These are phyloP conservation scores for Nitzschia putrida DNA, from an alignment of 108 stramenopile genomes.

Conservation along the genomic window DNA sequence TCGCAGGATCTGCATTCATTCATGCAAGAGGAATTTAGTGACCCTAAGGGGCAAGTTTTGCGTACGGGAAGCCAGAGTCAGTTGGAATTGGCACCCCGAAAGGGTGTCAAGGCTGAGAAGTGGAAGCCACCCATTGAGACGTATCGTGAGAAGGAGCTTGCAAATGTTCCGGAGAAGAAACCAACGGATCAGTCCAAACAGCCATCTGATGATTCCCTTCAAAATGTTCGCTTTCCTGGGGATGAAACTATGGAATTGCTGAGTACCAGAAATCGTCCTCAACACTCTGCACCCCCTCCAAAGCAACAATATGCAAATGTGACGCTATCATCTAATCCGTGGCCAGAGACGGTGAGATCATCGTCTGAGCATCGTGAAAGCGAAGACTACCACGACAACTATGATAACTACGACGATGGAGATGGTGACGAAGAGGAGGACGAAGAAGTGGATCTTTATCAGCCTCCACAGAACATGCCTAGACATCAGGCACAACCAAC, in stretches of 20 bases:
- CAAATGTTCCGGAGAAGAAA: background rate
- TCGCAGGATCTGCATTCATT: constrained; percentile 15
- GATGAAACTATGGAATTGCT: background rate
- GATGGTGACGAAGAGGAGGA: background rate
- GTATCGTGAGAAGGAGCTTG: background rate
- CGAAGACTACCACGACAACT: background rate
- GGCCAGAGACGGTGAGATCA: background rate
- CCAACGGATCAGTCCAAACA: background rate
- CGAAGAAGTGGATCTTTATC: background rate
- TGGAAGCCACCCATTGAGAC: too few species aligned
- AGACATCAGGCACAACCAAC: background rate
- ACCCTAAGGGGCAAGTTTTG: background rate
- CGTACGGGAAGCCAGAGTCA: background rate
- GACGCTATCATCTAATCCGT: too few species aligned
- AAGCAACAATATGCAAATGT: background rate
- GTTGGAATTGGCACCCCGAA: background rate
- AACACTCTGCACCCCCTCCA: background rate
- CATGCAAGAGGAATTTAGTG: constrained; percentile 13
- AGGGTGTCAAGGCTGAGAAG: background rate
- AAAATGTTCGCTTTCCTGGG: background rate
- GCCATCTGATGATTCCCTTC: background rate
- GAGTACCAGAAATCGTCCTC: background rate
- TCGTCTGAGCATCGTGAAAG: too few species aligned
- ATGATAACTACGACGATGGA: background rate
- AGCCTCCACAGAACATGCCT: background rate